phyloP scores from a whole-genome alignment of 257 asterid genomes.

The Solanum dulcamara region DNA sequence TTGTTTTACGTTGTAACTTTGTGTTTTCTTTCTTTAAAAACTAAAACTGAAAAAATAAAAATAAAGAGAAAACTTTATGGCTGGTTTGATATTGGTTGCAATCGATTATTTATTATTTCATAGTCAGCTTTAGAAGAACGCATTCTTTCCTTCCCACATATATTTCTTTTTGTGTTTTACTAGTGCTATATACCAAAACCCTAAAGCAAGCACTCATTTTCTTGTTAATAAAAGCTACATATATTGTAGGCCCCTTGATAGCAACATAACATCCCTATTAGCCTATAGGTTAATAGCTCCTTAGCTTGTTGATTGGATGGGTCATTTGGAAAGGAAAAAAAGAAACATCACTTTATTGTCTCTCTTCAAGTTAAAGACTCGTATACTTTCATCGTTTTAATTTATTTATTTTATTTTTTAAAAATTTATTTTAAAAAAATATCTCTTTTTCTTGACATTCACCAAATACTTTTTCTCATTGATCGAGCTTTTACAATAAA shows the following conservation, averaged over 20 bases:
- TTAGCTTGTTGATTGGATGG: neutral
- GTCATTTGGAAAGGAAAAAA: neutral
- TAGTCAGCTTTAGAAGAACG: constrained; percentile 65
- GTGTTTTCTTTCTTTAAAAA: neutral
- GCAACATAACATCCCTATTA: constrained; percentile 11
- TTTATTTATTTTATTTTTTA: neutral
- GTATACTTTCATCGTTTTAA: neutral
- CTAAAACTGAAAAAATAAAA: neutral
- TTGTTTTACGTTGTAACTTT: neutral
- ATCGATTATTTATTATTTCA: neutral
- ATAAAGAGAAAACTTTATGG: neutral
- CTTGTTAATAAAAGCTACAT: constrained; percentile 20
- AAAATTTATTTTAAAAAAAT: neutral
- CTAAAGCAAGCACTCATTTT: constrained; percentile 56
- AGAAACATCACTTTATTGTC: neutral
- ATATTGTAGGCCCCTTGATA: constrained; percentile 40
- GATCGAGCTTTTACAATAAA: no score
- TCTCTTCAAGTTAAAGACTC: constrained; percentile 1
- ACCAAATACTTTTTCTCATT: no score
- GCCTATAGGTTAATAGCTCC: neutral
- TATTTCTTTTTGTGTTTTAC: constrained; percentile 13
- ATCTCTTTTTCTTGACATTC: no score
- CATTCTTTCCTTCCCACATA: constrained; percentile 67
- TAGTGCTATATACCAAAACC: constrained; percentile 23
- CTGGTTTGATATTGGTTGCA: constrained; percentile 6